Evolutionary conservation across 202 grass and related monocot genomes (phyloP), one percentile per base, ranked within the genome.

Genomic region (Saccharum hybrid): DNA sequence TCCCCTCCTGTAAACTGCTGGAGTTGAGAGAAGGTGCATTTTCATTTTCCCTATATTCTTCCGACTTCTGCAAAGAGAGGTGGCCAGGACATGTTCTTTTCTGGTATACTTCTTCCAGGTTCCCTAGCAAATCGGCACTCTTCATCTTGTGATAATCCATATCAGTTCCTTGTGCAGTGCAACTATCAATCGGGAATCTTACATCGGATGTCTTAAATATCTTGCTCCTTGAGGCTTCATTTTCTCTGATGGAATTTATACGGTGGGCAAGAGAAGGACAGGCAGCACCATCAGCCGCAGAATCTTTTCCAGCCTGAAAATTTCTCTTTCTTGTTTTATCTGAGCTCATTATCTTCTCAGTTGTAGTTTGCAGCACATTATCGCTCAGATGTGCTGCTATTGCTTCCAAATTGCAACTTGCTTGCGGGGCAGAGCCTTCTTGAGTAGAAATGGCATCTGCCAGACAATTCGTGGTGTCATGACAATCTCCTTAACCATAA

Each of bases 241-340:
- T 76, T 84, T 63, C 70, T 69, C 34, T 23, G 1, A 76, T 23
- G 65, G 77, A 85, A 54, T 85, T 9, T 16, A 85, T 64, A 13
- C 8, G 39, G 3, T 3, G 16, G 8, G 46, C 0, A 65, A 46
- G 67, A 83, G 45, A 83, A 37, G 52, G 42, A 40, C 7, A 75
- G 62, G 15, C 16, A 61, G 21, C 64, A 81, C 8, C 65, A 78
- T 63, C 40, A 19, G 43, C 10, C 0, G 0, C 21, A 76, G 71
- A 84, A 76, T 10, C 22, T 34, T 81, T 81, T 71, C 71, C 72
- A 72, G 4, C 76, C 36, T 71, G 87, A 38, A 63, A 69, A 80
- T 81, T 75, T 68, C 8, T 81, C 64, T 79, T 68, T 48, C 41
- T 71, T 76, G 63, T 52, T 21, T 48, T 54, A 42, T 74, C 33